Evolutionary conservation across 179 eudicot species (phyloP).

Genomic region (Heliamphora pulchella): DNA sequence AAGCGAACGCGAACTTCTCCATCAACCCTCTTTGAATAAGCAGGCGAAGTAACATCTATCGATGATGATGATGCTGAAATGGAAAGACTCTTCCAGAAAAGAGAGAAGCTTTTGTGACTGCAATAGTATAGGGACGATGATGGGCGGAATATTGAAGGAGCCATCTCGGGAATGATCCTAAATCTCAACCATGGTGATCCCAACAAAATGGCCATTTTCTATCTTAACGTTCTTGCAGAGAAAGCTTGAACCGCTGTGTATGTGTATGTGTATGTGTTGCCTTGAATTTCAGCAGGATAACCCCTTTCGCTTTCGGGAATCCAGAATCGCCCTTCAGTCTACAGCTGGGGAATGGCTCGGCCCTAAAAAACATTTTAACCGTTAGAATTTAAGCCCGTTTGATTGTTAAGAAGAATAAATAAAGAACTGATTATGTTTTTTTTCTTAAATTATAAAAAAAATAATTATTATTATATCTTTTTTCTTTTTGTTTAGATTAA

Average conservation of each 20-base stretch:
- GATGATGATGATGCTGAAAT: constrained; percentile 33
- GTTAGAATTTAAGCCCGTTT: too few species aligned
- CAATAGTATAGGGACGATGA: not conserved
- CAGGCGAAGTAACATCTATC: constrained; percentile 6
- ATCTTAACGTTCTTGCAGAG: not conserved
- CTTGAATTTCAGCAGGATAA: too few species aligned
- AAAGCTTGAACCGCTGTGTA: not conserved
- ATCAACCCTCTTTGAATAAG: constrained; percentile 13
- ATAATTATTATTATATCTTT: too few species aligned
- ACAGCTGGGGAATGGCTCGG: too few species aligned
- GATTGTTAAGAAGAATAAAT: too few species aligned
- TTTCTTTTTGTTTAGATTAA: too few species aligned
- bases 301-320: too few species aligned
- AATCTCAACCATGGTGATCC: constrained; percentile 51
- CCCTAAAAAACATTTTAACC: too few species aligned
- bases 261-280: too few species aligned
- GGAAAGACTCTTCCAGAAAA: constrained; percentile 34
- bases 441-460: too few species aligned
- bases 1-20: constrained; percentile 70
- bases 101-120: constrained; percentile 25
- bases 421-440: too few species aligned
- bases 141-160: constrained; percentile 22
- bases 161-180: constrained; percentile 33
- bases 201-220: constrained; percentile 32
- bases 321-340: too few species aligned